A percentile compares a stretch with the other conserved stretches of the same genome.
Conservation (phyloP, 2,329 filamentous ascomycete species). For the Ceratocystis ficicola region DNA sequence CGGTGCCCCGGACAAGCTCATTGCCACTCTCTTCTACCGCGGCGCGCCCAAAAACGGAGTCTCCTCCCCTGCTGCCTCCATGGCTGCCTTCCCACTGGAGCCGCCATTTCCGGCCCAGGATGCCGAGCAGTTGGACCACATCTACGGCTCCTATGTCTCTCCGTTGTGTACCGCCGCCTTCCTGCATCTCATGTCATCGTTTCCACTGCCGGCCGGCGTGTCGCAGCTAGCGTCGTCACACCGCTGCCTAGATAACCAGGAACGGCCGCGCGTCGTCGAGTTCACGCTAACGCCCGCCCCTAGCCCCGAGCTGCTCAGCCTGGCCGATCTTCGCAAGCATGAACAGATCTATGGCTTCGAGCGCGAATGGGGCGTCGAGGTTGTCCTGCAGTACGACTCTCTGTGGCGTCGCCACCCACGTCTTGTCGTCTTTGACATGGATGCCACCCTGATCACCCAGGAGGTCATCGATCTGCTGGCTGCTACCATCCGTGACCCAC, state of each 20-base stretch:
- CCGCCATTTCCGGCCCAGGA: constrained; percentile 38
- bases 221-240: constrained; percentile 48
- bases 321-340: constrained; percentile 63
- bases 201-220: constrained; percentile 43
- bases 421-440: constrained; percentile 95
- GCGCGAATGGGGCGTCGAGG: constrained; percentile 78
- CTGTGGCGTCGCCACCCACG: constrained; percentile 70
- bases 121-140: constrained; percentile 47
- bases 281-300: constrained; percentile 50
- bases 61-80: constrained; percentile 46
- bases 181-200: constrained; percentile 52
- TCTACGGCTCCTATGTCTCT: constrained; percentile 54
- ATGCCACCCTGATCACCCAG: constrained; percentile 91
- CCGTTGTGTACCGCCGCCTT: constrained; percentile 54
- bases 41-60: constrained; percentile 28
- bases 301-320: constrained; percentile 48
- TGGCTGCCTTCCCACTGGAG: constrained; percentile 49
- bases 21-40: constrained; percentile 55
- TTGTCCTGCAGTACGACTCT: constrained; percentile 60
- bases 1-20: constrained; percentile 37
- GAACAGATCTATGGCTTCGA: constrained; percentile 76
- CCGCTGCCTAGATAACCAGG: constrained; percentile 49
- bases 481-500: constrained; percentile 54
- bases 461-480: constrained; percentile 96
- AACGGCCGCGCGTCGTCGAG: constrained; percentile 53